Base-by-base conservation (phyloP, 768 basidiomycete genomes). In the Mycena galopus region DNA sequence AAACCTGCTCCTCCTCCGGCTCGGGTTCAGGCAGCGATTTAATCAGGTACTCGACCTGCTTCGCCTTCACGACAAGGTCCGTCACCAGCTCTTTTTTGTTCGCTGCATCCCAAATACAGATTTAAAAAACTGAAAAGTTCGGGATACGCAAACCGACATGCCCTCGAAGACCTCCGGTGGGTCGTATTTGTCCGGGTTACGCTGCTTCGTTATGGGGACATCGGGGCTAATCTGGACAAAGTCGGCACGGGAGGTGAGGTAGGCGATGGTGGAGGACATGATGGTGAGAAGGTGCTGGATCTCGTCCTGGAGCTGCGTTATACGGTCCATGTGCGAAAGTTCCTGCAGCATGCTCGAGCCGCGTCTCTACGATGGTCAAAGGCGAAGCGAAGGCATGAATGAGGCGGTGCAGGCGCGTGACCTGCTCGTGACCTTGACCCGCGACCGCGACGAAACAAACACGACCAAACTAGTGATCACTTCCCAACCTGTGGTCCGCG, bases 251-350 rank as follows among this genome's bases (percentile, higher is more conserved):
- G 90, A 86, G 4, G 93, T 93, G 71, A 97, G 88, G 83, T 97
- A 96, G 56, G 88, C 86, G 72, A 97, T 88, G 72, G 88, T 93
- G 76, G 90, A 91, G 65, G 93, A 92, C 93, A 96, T 96, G 81
- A 97, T 96, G 73, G 88, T 91, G 75, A 97, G 89, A 78, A 97
- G 90, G 93, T 96, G 71, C 83, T 97, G 96, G 69, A 96, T 95
- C 82, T 94, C 94, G 90, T 97, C 93, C 86, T 96, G 95, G 65
- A 97, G 91, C 81, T 97, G 96, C 12, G 96, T 96, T 81, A 97
- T 94, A 84, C 95, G 92, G 88, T 97, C 96, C 96, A 96, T 96
- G 86, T 94, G 91, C 82, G 94, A 90, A 81, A 95, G 84, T 90
- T 95, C 94, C 88, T 94, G 92, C 88, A 95, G 94, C 94, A 95